Conservation (phyloP, 768 basidiomycete species). For the Mrakia frigida region DNA sequence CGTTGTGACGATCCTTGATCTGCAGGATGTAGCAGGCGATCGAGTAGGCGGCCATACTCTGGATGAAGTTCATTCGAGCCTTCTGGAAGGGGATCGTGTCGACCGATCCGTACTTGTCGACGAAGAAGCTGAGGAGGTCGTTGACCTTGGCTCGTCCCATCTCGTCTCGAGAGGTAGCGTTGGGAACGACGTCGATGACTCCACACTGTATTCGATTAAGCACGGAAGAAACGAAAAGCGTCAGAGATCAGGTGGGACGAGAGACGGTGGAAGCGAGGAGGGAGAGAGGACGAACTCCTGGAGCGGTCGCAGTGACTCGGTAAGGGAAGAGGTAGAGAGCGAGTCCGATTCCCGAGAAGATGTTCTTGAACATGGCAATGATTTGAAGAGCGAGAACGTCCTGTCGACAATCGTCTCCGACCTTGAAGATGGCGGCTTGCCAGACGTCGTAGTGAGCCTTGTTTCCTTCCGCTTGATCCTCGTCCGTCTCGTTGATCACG, state of each 20-base stretch:
- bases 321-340: conserved; percentile 92
- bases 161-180: conserved; percentile 95
- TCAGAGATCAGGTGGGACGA: not conserved
- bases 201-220: conserved; percentile 61
- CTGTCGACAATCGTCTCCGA: conserved; percentile 97
- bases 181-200: conserved; percentile 96
- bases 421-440: conserved; percentile 99
- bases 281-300: conserved; percentile 62
- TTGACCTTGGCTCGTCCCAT: conserved; percentile 99
- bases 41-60: conserved; percentile 98
- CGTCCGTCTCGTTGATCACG: conserved; percentile 53
- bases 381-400: conserved; percentile 95
- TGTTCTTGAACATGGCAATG: conserved; percentile 99
- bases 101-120: conserved; percentile 83
- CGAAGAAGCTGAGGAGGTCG: conserved; percentile 88
- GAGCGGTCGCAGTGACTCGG: conserved; percentile 91
- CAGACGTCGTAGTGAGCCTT: conserved; percentile 71
- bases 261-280: not conserved
- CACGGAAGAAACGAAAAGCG: not conserved
- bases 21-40: conserved; percentile 96
- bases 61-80: conserved; percentile 91
- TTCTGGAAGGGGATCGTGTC: conserved; percentile 85
- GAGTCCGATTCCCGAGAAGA: conserved; percentile 82
- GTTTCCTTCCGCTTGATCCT: conserved; percentile 47
- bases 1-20: conserved; percentile 98